These are phyloP conservation scores for Scenedesmus sp. DNA, from an alignment of 163 green algal genomes.

Conservation along the genomic window DNA sequence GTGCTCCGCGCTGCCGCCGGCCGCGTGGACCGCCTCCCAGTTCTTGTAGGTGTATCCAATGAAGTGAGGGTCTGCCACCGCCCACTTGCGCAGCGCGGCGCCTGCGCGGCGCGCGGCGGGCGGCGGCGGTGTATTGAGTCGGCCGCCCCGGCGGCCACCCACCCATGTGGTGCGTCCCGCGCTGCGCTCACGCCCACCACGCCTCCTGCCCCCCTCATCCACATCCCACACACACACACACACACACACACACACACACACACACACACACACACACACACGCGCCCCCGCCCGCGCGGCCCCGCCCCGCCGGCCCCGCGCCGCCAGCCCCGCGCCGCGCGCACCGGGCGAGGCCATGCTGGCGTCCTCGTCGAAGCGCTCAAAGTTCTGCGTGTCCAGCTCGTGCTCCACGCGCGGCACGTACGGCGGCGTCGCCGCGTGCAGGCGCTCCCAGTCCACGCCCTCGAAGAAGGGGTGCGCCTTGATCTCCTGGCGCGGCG, in stretches of 20 bases:
- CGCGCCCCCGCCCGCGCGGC: no score
- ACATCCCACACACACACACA: no score
- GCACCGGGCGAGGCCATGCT: conserved; percentile 28
- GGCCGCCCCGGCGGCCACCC: no score
- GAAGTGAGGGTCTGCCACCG: conserved; percentile 89
- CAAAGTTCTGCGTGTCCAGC: conserved; percentile 98
- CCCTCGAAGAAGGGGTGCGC: conserved; percentile 94
- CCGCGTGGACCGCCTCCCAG: conserved; percentile 78
- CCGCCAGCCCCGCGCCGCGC: neutral
- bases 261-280: no score
- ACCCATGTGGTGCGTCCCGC: no score
- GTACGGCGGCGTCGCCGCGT: conserved; percentile 77
- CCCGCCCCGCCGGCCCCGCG: no score
- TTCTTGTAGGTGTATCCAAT: conserved; percentile 99
- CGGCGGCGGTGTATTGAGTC: no score
- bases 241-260: no score
- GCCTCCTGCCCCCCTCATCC: no score
- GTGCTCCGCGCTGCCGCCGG: no score
- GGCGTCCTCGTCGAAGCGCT: conserved; percentile 94
- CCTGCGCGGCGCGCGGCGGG: neutral
- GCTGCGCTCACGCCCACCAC: no score
- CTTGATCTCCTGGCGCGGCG: conserved; percentile 47
- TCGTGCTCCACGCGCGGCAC: conserved; percentile 85
- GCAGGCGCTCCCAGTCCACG: conserved; percentile 87
- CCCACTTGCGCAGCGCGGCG: conserved; percentile 18